These are phyloP conservation scores for Stephanocyclus meneghinianus DNA, from an alignment of 352 stramenopile genomes.

Conservation along the genomic window DNA sequence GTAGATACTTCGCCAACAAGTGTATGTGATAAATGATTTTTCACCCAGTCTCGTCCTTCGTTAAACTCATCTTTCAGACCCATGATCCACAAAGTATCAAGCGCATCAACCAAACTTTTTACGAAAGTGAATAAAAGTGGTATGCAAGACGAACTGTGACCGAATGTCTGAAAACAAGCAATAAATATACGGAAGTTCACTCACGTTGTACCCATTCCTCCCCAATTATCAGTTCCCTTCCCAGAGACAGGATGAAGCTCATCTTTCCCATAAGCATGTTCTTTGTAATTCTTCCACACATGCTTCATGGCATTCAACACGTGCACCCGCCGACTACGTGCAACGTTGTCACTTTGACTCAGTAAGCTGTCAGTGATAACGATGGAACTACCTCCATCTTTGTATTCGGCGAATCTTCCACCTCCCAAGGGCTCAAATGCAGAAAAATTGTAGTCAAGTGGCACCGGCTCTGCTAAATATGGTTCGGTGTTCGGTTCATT, in stretches of 20 bases:
- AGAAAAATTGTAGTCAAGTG: slow-evolving; percentile 38
- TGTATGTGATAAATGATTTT: slow-evolving; percentile 65
- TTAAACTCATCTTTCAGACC: slow-evolving; percentile 82
- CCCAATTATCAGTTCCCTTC: slow-evolving; percentile 85
- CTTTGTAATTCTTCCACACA: slow-evolving; percentile 89
- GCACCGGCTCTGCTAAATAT: slow-evolving; percentile 25
- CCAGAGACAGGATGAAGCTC: slow-evolving; percentile 89
- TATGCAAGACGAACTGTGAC: neutral
- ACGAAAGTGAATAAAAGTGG: neutral
- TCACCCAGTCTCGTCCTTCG: slow-evolving; percentile 81
- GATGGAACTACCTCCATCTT: slow-evolving; percentile 31
- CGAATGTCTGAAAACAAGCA: neutral
- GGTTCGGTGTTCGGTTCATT: slow-evolving; percentile 1
- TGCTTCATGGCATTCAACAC: slow-evolving; percentile 80
- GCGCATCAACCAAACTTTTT: slow-evolving; percentile 86
- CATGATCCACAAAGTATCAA: slow-evolving; percentile 98
- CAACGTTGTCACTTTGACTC: slow-evolving; percentile 52
- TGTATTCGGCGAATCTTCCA: slow-evolving; percentile 50
- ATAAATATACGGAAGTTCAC: neutral
- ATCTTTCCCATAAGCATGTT: slow-evolving; percentile 92
- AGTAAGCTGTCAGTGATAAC: slow-evolving; percentile 12
- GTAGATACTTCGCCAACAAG: slow-evolving; percentile 85
- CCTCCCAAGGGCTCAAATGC: slow-evolving; percentile 33
- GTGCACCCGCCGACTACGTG: slow-evolving; percentile 29
- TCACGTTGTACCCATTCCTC: slow-evolving; percentile 83